phyloP scores from a whole-genome alignment of 1,139 yeast genomes.

The Candida tropicalis region DNA sequence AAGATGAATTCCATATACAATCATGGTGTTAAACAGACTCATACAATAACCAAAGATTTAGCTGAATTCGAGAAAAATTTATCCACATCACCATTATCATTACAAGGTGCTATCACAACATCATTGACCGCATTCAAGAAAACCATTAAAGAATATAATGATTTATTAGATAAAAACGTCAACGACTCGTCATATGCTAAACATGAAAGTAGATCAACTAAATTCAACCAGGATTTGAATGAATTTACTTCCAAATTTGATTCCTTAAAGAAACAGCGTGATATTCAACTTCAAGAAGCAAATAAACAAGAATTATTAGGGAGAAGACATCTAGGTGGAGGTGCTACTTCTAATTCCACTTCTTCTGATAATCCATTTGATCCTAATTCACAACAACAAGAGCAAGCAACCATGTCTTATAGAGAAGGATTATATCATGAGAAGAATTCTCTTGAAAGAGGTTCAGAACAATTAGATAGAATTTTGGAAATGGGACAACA shows the following conservation, averaged over 20 bases:
- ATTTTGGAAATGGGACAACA: conserved; percentile 87
- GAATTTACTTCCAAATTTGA: conserved; percentile 63
- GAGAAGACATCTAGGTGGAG: conserved; percentile 36
- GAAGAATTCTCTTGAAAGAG: conserved; percentile 62
- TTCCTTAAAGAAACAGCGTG: conserved; percentile 64
- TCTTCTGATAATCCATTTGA: conserved; percentile 66
- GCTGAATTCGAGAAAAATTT: conserved; percentile 67
- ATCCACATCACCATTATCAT: conserved; percentile 68
- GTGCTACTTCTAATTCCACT: conserved; percentile 10
- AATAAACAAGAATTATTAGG: conserved; percentile 65
- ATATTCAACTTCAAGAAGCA: conserved; percentile 54
- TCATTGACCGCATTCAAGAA: conserved; percentile 74
- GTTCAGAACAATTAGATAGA: conserved; percentile 83
- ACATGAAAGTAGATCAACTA: conserved; percentile 62
- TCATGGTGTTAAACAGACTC: conserved; percentile 87
- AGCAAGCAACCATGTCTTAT: conserved; percentile 39
- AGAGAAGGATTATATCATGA: conserved; percentile 74
- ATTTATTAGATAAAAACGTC: conserved; percentile 61
- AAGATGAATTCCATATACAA: conserved; percentile 77
- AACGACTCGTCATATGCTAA: conserved; percentile 60
- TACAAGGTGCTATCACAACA: conserved; percentile 84
- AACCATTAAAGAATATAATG: conserved; percentile 77
- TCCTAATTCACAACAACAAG: conserved; percentile 22
- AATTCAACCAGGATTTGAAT: conserved; percentile 60
- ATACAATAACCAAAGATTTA: conserved; percentile 68